A percentile compares a stretch with the other conserved stretches of the same genome.
Evolutionary conservation across 129 eudicot species (phyloP).

Genomic region (sunflower (Helianthus annuus)): DNA sequence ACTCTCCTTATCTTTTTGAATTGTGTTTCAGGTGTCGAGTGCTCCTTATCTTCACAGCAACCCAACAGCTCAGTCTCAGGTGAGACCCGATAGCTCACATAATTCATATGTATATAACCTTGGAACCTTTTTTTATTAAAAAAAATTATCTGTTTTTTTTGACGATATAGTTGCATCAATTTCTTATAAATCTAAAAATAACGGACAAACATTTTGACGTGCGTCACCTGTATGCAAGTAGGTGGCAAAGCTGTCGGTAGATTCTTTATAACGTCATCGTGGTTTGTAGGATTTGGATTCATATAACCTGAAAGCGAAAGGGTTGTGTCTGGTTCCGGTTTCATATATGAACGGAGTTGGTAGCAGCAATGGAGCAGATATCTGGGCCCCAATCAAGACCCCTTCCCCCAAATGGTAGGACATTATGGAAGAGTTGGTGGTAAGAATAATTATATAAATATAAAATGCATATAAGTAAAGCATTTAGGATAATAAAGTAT

Average conservation of each 20-base stretch:
- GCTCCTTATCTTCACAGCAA: constrained; percentile 77
- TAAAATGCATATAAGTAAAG: constrained; percentile 24
- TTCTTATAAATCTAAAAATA: background rate
- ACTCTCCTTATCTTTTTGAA: constrained; percentile 6
- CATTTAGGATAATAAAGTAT: constrained; percentile 15
- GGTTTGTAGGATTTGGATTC: constrained; percentile 46
- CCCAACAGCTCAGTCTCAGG: constrained; percentile 45
- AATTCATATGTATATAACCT: background rate
- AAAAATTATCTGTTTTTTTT: background rate
- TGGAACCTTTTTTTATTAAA: background rate
- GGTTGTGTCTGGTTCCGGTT: constrained; percentile 74
- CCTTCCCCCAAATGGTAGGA: constrained; percentile 35
- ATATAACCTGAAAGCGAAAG: constrained; percentile 64
- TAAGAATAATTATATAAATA: constrained; percentile 23
- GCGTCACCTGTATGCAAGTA: background rate
- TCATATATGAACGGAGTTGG: constrained; percentile 64
- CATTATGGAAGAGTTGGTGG: constrained; percentile 28
- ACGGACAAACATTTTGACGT: background rate
- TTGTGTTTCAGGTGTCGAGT: constrained; percentile 65
- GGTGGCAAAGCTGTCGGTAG: no score
- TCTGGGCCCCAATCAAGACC: constrained; percentile 94
- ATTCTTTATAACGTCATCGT: background rate
- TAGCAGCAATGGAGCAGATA: constrained; percentile 91
- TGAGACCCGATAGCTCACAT: constrained; percentile 19
- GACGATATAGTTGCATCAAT: background rate